Evolutionary conservation across 2,329 filamentous ascomycete genomes (phyloP).

Genomic region (Whalleya microplaca): DNA sequence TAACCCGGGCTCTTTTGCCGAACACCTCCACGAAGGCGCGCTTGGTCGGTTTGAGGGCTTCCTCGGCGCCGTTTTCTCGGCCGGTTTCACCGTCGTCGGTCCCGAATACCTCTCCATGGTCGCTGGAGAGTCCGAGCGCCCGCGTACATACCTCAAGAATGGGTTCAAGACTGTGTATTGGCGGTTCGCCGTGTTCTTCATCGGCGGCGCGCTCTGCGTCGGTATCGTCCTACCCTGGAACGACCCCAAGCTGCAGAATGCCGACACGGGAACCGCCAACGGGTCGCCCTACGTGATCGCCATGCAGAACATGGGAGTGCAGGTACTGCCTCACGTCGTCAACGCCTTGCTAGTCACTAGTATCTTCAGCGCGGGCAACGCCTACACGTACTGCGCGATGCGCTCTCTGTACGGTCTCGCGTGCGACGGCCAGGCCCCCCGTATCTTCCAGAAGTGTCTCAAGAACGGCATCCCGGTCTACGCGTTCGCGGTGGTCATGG

Average conservation of each 20-base stretch:
- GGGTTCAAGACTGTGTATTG: slow-evolving; percentile 71
- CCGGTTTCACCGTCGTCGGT: slow-evolving; percentile 62
- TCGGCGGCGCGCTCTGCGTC: slow-evolving; percentile 65
- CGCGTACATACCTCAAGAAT: slow-evolving; percentile 60
- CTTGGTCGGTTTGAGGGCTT: slow-evolving; percentile 70
- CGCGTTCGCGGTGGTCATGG: slow-evolving; percentile 60
- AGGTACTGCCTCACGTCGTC: slow-evolving; percentile 60
- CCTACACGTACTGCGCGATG: slow-evolving; percentile 64
- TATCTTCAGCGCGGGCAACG: slow-evolving; percentile 65
- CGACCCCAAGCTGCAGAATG: slow-evolving; percentile 57
- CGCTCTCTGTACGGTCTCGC: slow-evolving; percentile 64
- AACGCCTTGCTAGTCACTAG: slow-evolving; percentile 64
- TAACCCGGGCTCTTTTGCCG: slow-evolving; percentile 63
- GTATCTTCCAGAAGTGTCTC: slow-evolving; percentile 56
- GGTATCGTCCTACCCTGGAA: slow-evolving; percentile 66
- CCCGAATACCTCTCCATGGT: slow-evolving; percentile 63
- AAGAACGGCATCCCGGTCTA: slow-evolving; percentile 65
- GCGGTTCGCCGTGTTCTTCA: slow-evolving; percentile 68
- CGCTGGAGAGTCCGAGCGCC: slow-evolving; percentile 58
- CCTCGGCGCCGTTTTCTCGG: slow-evolving; percentile 59
- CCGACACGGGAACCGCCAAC: slow-evolving; percentile 53
- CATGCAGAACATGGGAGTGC: slow-evolving; percentile 60
- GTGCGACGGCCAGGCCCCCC: slow-evolving; percentile 58
- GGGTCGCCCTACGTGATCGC: slow-evolving; percentile 60
- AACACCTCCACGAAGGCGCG: slow-evolving; percentile 60